Base-by-base conservation (phyloP, 2,329 filamentous ascomycete species). In the Colletotrichum kahawae region DNA sequence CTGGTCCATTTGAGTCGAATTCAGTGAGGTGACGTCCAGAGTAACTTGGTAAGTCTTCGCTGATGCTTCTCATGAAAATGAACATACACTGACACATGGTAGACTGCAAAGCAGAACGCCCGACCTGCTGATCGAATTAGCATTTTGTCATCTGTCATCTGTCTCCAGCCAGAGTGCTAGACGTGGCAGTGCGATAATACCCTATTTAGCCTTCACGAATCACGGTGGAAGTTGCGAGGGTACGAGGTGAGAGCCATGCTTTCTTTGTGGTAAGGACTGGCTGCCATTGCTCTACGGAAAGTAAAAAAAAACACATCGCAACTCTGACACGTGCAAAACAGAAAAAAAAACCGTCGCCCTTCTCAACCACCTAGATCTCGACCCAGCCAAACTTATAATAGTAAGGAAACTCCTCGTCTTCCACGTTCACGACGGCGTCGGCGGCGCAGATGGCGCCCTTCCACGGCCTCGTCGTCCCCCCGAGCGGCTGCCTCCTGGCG, bases 291-390 rank as follows among this genome's bases (percentile, higher is more conserved):
- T 12, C 18, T 4, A 5, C 0, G 0, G 36, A 43, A 43, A 43
- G 9, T 10, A 43, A 43, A 18, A n/a, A 3, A 43, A 43, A 43
- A 1, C 38, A 38, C 4, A 0, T 38, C 14, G 4, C 36, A 1
- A 18, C 1, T 3, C 3, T 1, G 38, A 43, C 38, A 2, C 38
- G 38, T 2, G 38, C 3, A 0, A 34, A 43, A 43, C 38, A n/a
- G 38, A 43, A 43, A 43, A 27, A 27, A 27, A 4, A 27, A 3
- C 36, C 0, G 36, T 3, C 0, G 1, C 36, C 36, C 38, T 2
- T 2, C 18, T 48, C 43, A 48, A 48, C 18, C 1, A 13, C 18
- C 18, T 21, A 48, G 9, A 21, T 6, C 43, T 48, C n/a, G n/a
- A 21, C 6, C 9, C 43, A 48, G 10, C 43, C 43, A 21, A 0